Evolutionary conservation across 106 monocot species (phyloP), one percentile per base, ranked within the genome.

Genomic region (Narthecium ossifragum): DNA sequence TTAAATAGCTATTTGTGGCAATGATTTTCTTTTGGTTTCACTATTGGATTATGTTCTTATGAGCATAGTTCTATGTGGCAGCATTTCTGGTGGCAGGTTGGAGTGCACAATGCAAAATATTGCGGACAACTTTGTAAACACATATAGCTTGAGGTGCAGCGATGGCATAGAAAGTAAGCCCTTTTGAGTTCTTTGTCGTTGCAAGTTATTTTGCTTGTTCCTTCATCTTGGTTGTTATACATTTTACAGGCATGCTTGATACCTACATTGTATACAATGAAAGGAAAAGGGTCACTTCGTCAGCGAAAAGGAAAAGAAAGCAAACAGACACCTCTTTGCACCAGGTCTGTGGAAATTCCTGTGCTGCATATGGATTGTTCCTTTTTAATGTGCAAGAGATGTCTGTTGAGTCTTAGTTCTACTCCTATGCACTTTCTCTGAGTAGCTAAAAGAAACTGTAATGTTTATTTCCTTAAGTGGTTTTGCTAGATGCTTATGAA

Each of bases 81-180:
- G 94, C 78, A 68, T 80, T 41, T 78, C 70, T 78, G 94, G 94
- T 50, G 94, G 94, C 34, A 80, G 94, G 70, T 55, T 96, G 64
- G 94, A 96, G 60, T 96, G 90, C 66, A 96, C 94, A 14, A 96
- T 96, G 94, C 94, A 96, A 61, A 96, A 70, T 71, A 90, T 96
- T 68, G 90, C 90, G 48, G 83, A 96, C 57, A 83, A 66, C 51
- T 96, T 96, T 80, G 29, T 68, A 49, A 96, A 90, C 59, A 64
- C 47, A 14, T 90, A 68, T 72, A 38, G 58, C 39, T 80, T 70
- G 6, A 80, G 70, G 39, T 78, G 78, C 45, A 61, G 58, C 25
- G 51, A 73, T 66, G 66, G 53, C 57, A 73, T 86, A 51, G 90
- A 96, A 85, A 75, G 94, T 96, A 86, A 65, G 70, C 37, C 7